Evolutionary conservation across 1,139 yeast genomes (phyloP).

Genomic region (Debaryomyces sp.): DNA sequence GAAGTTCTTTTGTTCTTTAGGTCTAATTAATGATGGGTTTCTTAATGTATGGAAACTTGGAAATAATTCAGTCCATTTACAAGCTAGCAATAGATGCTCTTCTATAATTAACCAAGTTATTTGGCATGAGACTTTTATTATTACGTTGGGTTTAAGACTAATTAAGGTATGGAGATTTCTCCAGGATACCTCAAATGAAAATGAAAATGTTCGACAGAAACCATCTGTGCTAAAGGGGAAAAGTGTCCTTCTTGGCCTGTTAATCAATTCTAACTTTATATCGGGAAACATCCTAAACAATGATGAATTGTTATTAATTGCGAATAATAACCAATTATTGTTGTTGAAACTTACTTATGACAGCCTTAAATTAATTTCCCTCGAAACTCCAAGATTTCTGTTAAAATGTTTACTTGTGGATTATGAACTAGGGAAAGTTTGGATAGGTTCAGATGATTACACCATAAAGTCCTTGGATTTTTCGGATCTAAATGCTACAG

Average conservation of each 20-base stretch:
- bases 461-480: conserved; percentile 14
- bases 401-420: conserved; percentile 25
- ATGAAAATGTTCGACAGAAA: conserved; percentile 17
- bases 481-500: conserved; percentile 15
- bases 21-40: conserved; percentile 66
- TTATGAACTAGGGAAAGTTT: conserved; percentile 22
- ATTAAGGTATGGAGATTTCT: conserved; percentile 60
- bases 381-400: conserved; percentile 20
- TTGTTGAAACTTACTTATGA: conserved; percentile 30
- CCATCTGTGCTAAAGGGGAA: conserved; percentile 53
- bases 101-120: conserved; percentile 54
- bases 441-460: conserved; percentile 21
- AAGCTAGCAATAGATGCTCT: conserved; percentile 62
- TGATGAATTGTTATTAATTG: conserved; percentile 45
- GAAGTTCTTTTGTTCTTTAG: conserved; percentile 56
- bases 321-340: conserved; percentile 45
- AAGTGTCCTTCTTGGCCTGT: conserved; percentile 55
- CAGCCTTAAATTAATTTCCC: conserved; percentile 22
- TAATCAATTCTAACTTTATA: conserved; percentile 51
- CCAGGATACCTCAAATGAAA: conserved; percentile 16
- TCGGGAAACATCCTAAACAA: conserved; percentile 34
- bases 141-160: conserved; percentile 61
- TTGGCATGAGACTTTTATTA: conserved; percentile 55
- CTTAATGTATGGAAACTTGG: conserved; percentile 58
- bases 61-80: conserved; percentile 22